These are phyloP conservation scores for Silene conica DNA, from an alignment of 148 eudicot species.

Conservation along the genomic window DNA sequence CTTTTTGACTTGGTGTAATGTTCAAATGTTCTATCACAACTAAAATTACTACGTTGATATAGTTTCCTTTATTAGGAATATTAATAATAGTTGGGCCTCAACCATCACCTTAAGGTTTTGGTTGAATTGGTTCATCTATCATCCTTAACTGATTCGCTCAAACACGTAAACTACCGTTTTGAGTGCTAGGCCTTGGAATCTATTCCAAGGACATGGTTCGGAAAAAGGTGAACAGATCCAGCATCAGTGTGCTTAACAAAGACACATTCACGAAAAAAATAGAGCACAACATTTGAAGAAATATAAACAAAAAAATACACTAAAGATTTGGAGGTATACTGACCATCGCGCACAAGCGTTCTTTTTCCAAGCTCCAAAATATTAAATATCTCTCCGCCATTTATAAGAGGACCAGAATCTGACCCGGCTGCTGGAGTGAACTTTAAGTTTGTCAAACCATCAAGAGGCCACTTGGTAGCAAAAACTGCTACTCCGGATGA, in stretches of 20 bases:
- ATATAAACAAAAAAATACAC: neutral
- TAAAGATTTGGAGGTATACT: conserved; percentile 35
- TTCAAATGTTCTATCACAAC: too few species aligned
- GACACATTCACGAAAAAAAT: neutral
- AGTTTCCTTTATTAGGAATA: too few species aligned
- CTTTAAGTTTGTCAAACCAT: conserved; percentile 57
- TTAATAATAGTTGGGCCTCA: too few species aligned
- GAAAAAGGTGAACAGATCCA: neutral
- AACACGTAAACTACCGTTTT: too few species aligned
- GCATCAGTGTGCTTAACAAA: neutral
- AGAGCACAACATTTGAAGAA: neutral
- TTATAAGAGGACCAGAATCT: conserved; percentile 57
- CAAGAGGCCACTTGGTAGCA: conserved; percentile 80
- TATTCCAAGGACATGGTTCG: neutral
- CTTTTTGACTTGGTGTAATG: too few species aligned
- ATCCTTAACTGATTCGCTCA: neutral
- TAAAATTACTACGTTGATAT: neutral
- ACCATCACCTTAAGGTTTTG: too few species aligned
- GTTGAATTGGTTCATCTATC: too few species aligned
- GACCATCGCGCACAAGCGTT: conserved; percentile 83
- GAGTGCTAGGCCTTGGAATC: too few species aligned
- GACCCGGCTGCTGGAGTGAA: conserved; percentile 63
- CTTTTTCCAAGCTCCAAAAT: conserved; percentile 51
- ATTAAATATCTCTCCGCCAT: conserved; percentile 77
- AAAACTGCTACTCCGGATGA: conserved; percentile 64